Base-by-base conservation (phyloP, 148 eudicot species). In the Beta vulgaris region DNA sequence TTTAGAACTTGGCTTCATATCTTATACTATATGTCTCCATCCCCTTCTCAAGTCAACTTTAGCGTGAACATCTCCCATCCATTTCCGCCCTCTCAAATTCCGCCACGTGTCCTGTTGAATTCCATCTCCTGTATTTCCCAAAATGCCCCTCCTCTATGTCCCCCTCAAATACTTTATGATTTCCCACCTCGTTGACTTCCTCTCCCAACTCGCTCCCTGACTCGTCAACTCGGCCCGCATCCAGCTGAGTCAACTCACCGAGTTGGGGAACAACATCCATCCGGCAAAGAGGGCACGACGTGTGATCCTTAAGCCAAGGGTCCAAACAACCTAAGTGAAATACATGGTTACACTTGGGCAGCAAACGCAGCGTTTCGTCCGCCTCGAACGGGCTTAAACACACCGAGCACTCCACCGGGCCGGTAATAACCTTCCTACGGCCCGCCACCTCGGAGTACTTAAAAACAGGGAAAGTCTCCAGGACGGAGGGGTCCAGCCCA, bases 21-120 rank as follows among this genome's bases (percentile, higher is more conserved):
- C n/a, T n/a, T 10, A 82, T 51, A 86, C 75, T 26, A 88, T 75
- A 34, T 85, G 74, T 60, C 76, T 81, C 60, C 87, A 57, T 72
- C 15, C 83, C 76, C 21, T 88, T 85, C 37, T 77, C 87, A 7
- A 88, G 88, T 32, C n/a, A 88, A 57, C 54, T 84, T 66, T 5
- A 88, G 62, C 25, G 88, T 88, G 61, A 70, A 86, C 79, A 88
- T 76, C 49, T 86, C 89, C 63, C 77, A 71, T 79, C 83, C 37
- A 84, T 32, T 57, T 26, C 87, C 58, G 77, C 86, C 70, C 75
- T 79, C 0, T 83, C 88, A 11, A 25, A n/a, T 39, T 67, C 49
- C 55, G 83, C 42, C 74, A 87, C 82, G 65, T 87, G 86, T 7
- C 90, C 92, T 40, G 92, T 87, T 31, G 92, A 85, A 51, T 85